Base-by-base conservation (phyloP, 2,329 filamentous ascomycete species). In the Sporothrix dimorphospora region DNA sequence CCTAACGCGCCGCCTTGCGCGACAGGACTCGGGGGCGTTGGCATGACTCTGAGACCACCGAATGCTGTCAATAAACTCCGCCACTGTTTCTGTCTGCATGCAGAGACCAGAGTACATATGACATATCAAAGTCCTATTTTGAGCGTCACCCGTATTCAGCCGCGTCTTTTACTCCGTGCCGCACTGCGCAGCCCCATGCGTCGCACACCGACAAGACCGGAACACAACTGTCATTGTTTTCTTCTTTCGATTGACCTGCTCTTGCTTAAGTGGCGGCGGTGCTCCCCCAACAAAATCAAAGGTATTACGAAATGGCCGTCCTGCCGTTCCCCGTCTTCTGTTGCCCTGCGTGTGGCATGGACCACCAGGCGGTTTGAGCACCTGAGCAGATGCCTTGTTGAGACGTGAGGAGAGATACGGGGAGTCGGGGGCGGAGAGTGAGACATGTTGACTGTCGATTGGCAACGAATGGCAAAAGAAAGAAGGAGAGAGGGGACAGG, bases 351-450 rank as follows among this genome's bases (percentile, higher is more conserved):
- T 34, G 42, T 34, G 7, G 63, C 63, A 66, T 49, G 14, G 65
- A 24, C 47, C 27, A 38, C 47, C 19, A 38, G 9, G 19, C 6
- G 30, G 30, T 40, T 40, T 24, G 21, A 24, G 42, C 47, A 68
- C 47, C 47, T 40, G 65, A 53, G 65, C 65, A 53, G 30, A 24
- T 68, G 47, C 65, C 47, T 53, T 68, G 47, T 55, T 68, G 65
- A 30, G 63, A 66, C 4, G 42, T 49, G 42, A n/a, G 24, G 63
- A 21, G 42, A 47, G 8, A 66, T 6, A 49, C 2, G 42, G 24
- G 14, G 14, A 49, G 45, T 66, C 24, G 24, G 63, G 42, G 24
- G 1, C 19, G 14, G 12, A 24, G 30, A 4, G 42, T 34, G 9
- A 21, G 42, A 66, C 61, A 66, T 9, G 30, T 34, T 34, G 30